A percentile compares a stretch with the other conserved stretches of the same genome.
phyloP scores from a whole-genome alignment of 2,329 filamentous ascomycete species.

The Purpureocillium takamizusanense region DNA sequence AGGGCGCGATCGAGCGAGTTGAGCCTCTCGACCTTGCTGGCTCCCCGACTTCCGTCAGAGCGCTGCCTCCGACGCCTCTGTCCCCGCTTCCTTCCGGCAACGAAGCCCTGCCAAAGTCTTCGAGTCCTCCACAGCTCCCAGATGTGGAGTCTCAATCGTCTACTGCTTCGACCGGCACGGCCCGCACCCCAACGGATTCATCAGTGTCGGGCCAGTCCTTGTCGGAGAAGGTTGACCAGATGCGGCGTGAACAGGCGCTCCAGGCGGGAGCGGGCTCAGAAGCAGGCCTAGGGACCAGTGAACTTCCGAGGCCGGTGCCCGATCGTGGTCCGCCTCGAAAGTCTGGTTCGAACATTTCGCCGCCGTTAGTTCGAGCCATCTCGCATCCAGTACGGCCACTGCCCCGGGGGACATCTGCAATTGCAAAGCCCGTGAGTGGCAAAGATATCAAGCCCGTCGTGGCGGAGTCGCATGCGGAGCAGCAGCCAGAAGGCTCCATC shows the following conservation, averaged over 20 bases:
- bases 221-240: constrained; percentile 39
- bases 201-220: constrained; percentile 17
- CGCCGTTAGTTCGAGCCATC: constrained; percentile 43
- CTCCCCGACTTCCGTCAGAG: constrained; percentile 18
- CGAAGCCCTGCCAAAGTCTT: not conserved
- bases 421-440: constrained; percentile 29
- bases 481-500: constrained; percentile 25
- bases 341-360: constrained; percentile 35
- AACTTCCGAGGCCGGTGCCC: constrained; percentile 13
- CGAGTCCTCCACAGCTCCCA: not conserved
- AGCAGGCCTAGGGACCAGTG: constrained; percentile 1
- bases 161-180: constrained; percentile 11
- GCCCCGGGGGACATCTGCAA: constrained; percentile 34
- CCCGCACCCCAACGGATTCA: constrained; percentile 9
- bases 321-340: constrained; percentile 35
- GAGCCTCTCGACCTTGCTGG: constrained; percentile 41
- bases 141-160: constrained; percentile 9
- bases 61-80: constrained; percentile 4
- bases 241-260: constrained; percentile 37
- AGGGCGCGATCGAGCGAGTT: constrained; percentile 33
- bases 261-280: constrained; percentile 15
- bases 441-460: constrained; percentile 23
- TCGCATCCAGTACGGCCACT: constrained; percentile 41
- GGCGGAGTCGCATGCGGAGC: constrained; percentile 13
- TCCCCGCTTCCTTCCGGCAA: not conserved